These are phyloP conservation scores for Gastrolobium bilobum DNA, from an alignment of 306 rosid genomes.

Conservation along the genomic window DNA sequence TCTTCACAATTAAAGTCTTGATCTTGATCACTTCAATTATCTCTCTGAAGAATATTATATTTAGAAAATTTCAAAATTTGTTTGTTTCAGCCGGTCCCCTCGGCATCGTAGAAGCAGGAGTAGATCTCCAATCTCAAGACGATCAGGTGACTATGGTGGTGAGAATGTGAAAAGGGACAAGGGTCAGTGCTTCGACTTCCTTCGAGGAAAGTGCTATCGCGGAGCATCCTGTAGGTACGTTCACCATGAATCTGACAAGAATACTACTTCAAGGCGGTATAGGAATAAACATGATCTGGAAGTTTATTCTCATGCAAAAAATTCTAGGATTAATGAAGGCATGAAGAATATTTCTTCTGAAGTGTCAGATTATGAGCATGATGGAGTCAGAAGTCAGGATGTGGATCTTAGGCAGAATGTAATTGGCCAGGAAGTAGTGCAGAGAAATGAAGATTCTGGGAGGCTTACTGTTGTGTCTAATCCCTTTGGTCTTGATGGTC, in stretches of 20 bases:
- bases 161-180: constrained; percentile 72
- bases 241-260: constrained; percentile 77
- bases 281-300: constrained; percentile 69
- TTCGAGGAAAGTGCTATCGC: constrained; percentile 80
- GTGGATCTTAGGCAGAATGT: constrained; percentile 50
- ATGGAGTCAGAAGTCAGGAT: constrained; percentile 59
- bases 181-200: constrained; percentile 78
- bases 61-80: constrained; percentile 39
- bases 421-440: constrained; percentile 53
- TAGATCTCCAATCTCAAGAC: constrained; percentile 82
- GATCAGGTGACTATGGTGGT: constrained; percentile 60
- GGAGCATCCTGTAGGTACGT: constrained; percentile 83
- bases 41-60: constrained; percentile 26
- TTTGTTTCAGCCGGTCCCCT: constrained; percentile 81
- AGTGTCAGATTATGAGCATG: constrained; percentile 54
- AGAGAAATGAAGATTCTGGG: constrained; percentile 55
- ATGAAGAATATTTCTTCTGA: constrained; percentile 47
- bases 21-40: constrained; percentile 34
- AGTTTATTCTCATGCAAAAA: constrained; percentile 50
- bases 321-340: constrained; percentile 54
- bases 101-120: constrained; percentile 82
- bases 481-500: constrained; percentile 45
- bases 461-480: constrained; percentile 44
- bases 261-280: constrained; percentile 65
- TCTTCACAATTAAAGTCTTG: constrained; percentile 21